Conservation (phyloP, 169 alveolate genomes). For the Ichthyophthirius multifiliis region DNA sequence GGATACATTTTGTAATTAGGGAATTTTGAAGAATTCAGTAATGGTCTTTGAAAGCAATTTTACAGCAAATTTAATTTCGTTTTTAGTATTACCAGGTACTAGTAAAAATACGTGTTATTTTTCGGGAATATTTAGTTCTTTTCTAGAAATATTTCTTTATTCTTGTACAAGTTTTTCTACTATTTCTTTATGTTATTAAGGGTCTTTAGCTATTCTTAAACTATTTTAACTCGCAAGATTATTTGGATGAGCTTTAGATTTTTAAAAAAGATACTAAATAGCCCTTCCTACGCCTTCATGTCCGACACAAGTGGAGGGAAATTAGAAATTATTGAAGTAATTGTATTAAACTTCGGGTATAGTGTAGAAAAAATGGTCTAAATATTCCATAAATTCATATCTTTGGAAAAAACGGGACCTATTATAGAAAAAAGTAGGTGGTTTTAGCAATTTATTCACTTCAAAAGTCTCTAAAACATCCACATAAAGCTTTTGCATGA, state of each 20-base stretch:
- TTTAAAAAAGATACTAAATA: background rate
- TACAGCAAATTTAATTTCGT: background rate
- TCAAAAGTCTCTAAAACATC: constrained; percentile 1
- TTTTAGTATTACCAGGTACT: background rate
- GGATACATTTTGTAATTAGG: background rate
- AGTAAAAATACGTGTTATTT: constrained; percentile 5
- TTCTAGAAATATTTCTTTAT: background rate
- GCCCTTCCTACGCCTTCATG: constrained; percentile 29
- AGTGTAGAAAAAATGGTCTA: constrained; percentile 9
- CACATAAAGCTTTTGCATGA: background rate
- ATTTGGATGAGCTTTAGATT: background rate
- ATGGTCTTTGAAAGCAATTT: background rate
- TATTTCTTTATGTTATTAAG: background rate
- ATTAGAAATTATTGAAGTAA: background rate
- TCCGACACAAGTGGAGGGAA: constrained; percentile 15
- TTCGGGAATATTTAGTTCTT: background rate
- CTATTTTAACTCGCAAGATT: background rate
- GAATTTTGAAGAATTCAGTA: background rate
- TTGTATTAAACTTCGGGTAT: background rate
- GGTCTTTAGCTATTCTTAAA: background rate
- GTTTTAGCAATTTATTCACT: background rate
- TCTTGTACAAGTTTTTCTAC: constrained; percentile 12
- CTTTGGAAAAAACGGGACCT: constrained; percentile 5
- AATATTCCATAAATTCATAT: constrained; percentile 8
- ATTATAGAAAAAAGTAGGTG: constrained; percentile 15